These are phyloP conservation scores for rapeseed (Brassica napus) DNA, from an alignment of 345 rosid genomes.

Conservation along the genomic window DNA sequence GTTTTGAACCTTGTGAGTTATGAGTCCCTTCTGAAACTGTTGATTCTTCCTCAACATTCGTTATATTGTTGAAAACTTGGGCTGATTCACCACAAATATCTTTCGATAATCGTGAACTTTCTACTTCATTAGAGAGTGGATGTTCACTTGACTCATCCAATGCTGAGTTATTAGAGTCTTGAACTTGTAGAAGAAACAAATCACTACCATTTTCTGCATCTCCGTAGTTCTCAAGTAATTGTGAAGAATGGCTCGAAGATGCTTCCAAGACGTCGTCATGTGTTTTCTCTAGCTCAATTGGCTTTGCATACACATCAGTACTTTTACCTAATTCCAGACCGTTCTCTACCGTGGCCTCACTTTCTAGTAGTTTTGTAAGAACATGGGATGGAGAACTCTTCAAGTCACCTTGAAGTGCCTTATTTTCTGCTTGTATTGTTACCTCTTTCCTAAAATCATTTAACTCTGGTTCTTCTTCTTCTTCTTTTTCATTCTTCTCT, in stretches of 20 bases:
- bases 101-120: background rate
- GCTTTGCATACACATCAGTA: background rate
- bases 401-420: background rate
- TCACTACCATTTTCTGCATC: background rate
- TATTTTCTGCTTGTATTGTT: constrained; percentile 3
- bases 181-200: constrained; percentile 11
- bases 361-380: constrained; percentile 14
- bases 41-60: constrained; percentile 9
- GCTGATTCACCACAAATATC: background rate
- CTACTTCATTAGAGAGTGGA: background rate
- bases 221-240: background rate
- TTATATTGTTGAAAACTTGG: background rate
- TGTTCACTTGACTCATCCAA: background rate
- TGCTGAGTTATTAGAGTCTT: background rate
- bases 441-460: background rate
- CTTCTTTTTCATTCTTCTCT: background rate
- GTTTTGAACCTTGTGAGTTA: constrained; percentile 26
- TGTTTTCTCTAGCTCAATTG: background rate
- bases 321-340: background rate
- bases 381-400: constrained; percentile 2
- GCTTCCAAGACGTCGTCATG: background rate
- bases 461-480: background rate
- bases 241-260: constrained; percentile 2
- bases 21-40: background rate
- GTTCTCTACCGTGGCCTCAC: constrained; percentile 10